These are phyloP conservation scores for Cardamine chenopodiifolia DNA, from an alignment of 345 rosid species.

Conservation along the genomic window DNA sequence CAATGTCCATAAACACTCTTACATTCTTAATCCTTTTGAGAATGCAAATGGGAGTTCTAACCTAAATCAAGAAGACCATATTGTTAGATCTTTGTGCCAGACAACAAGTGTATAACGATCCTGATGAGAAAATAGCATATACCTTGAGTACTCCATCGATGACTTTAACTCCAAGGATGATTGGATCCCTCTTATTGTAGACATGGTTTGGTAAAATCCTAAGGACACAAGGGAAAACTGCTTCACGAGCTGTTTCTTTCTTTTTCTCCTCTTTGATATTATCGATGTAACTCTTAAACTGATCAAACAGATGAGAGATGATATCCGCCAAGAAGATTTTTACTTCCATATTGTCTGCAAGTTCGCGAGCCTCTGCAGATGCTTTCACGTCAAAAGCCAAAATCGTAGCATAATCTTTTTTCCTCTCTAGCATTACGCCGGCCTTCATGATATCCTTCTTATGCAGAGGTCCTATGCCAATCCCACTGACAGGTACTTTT, in stretches of 20 bases:
- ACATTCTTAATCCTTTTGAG: conserved; percentile 34
- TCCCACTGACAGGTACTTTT: conserved; percentile 82
- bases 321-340: conserved; percentile 88
- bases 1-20: conserved; percentile 79
- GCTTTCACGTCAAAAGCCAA: conserved; percentile 96
- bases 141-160: conserved; percentile 74
- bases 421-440: conserved; percentile 89
- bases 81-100: neutral
- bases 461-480: conserved; percentile 85
- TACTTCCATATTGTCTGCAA: conserved; percentile 82
- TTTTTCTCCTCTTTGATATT: conserved; percentile 85
- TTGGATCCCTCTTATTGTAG: conserved; percentile 83
- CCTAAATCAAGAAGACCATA: conserved; percentile 44
- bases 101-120: conserved; percentile 1
- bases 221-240: conserved; percentile 88
- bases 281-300: conserved; percentile 80
- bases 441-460: conserved; percentile 94
- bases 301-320: conserved; percentile 84
- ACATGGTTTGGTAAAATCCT: conserved; percentile 70
- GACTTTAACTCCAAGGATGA: conserved; percentile 84
- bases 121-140: conserved; percentile 34
- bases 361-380: conserved; percentile 87
- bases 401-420: conserved; percentile 83
- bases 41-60: conserved; percentile 87
- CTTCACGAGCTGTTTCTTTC: conserved; percentile 88